phyloP scores from a whole-genome alignment of 208 protist genomes.

The Leishmania tropica region DNA sequence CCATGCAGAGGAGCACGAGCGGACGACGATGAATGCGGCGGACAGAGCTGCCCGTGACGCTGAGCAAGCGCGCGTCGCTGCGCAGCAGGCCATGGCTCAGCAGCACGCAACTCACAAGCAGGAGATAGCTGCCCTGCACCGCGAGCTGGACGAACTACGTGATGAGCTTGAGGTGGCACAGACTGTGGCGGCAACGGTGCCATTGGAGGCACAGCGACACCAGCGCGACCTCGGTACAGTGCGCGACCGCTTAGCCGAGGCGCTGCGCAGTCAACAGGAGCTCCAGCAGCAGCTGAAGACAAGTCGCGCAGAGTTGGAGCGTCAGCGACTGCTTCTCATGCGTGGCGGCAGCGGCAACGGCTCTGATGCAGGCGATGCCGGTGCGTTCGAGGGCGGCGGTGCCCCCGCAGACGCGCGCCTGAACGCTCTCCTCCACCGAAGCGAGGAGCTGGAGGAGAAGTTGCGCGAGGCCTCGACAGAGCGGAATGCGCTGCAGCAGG shows the following conservation, averaged over 20 bases:
- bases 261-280: slow-evolving; percentile 35
- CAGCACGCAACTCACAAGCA: slow-evolving; percentile 28
- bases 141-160: slow-evolving; percentile 36
- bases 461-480: slow-evolving; percentile 32
- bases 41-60: slow-evolving; percentile 38
- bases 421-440: slow-evolving; percentile 41
- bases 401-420: slow-evolving; percentile 41
- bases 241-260: slow-evolving; percentile 46
- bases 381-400: neutral
- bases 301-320: slow-evolving; percentile 28
- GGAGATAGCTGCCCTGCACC: slow-evolving; percentile 28
- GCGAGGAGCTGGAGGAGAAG: slow-evolving; percentile 40
- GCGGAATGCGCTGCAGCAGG: slow-evolving; percentile 39
- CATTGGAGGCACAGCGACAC: slow-evolving; percentile 40
- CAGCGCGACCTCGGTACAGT: slow-evolving; percentile 48
- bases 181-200: slow-evolving; percentile 57
- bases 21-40: slow-evolving; percentile 16
- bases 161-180: slow-evolving; percentile 46
- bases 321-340: slow-evolving; percentile 29
- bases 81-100: slow-evolving; percentile 27
- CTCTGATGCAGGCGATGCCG: slow-evolving; percentile 5
- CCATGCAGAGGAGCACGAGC: slow-evolving; percentile 22
- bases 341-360: slow-evolving; percentile 12
- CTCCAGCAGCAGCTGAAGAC: slow-evolving; percentile 38
- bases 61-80: slow-evolving; percentile 24